Evolutionary conservation across 208 protist species (phyloP).

Genomic region (Acanthamoeba healyi): DNA sequence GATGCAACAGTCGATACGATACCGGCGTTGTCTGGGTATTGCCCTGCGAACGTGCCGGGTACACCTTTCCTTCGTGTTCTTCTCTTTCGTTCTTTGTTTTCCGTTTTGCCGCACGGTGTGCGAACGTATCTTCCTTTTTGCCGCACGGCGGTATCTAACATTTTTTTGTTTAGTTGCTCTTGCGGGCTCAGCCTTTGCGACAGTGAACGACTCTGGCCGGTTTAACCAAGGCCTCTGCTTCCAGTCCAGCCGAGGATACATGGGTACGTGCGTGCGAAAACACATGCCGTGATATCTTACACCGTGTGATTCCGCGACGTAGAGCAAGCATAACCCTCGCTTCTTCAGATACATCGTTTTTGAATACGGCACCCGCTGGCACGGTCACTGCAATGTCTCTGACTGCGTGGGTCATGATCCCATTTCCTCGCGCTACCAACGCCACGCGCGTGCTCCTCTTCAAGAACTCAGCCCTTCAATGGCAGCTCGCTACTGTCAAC

Average conservation of each 20-base stretch:
- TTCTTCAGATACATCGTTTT: constrained; percentile 29
- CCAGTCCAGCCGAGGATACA: neutral
- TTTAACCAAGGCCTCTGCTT: constrained; percentile 28
- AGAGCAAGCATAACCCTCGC: too few species aligned
- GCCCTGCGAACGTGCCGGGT: constrained; percentile 35
- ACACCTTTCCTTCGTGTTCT: neutral
- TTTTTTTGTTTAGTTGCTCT: constrained; percentile 23
- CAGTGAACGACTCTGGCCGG: neutral
- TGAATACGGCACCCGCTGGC: constrained; percentile 15
- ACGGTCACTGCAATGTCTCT: neutral
- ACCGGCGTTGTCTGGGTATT: constrained; percentile 3
- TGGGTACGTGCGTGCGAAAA: neutral
- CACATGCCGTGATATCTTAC: too few species aligned
- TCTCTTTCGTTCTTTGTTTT: neutral
- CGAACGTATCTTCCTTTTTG: neutral
- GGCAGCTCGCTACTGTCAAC: neutral
- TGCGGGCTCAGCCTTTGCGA: constrained; percentile 14
- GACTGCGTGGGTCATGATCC: constrained; percentile 27
- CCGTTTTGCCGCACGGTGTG: neutral
- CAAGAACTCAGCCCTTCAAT: constrained; percentile 13
- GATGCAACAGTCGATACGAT: neutral
- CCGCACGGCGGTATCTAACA: too few species aligned
- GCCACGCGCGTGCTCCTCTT: constrained; percentile 1
- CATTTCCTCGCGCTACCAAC: constrained; percentile 20
- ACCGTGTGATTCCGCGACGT: too few species aligned